Conservation (phyloP, 2,329 filamentous ascomycete species). For the Monosporascus cannonballus region DNA sequence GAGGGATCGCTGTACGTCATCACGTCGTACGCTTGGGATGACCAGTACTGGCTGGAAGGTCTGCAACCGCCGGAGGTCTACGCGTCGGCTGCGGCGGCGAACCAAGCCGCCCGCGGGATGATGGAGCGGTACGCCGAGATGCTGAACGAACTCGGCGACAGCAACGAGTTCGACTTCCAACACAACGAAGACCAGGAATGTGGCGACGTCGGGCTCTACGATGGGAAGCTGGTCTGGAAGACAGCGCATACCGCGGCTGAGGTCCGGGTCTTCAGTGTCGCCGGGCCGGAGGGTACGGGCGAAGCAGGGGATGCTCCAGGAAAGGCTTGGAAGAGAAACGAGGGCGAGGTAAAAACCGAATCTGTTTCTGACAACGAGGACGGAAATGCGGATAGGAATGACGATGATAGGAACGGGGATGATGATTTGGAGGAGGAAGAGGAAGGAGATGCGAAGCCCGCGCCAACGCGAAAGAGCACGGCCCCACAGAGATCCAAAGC, state of each 20-base stretch:
- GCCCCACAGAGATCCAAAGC: not conserved
- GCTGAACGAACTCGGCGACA: constrained; percentile 1
- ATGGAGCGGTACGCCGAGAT: constrained; percentile 2
- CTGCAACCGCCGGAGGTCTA: constrained; percentile 5
- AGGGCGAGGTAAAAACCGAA: not conserved
- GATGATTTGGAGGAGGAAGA: constrained; percentile 5
- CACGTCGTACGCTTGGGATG: constrained; percentile 5
- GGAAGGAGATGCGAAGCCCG: not conserved
- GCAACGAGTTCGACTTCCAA: constrained; percentile 1
- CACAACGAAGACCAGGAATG: not conserved
- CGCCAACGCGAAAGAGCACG: not conserved
- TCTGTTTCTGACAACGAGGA: not conserved
- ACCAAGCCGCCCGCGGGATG: constrained; percentile 5
- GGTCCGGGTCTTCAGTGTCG: not conserved
- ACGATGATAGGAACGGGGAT: not conserved
- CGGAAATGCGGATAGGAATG: not conserved
- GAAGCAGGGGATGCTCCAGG: not conserved
- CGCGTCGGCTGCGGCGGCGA: constrained; percentile 2
- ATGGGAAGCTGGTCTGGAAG: not conserved
- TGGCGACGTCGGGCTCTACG: not conserved
- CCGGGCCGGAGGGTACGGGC: not conserved
- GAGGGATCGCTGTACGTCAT: constrained; percentile 4
- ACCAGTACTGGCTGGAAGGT: constrained; percentile 1
- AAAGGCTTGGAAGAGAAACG: not conserved
- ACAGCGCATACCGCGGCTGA: not conserved